Evolutionary conservation across 1,139 yeast genomes (phyloP).

Genomic region (Nadsonia starkeyi-henricii): DNA sequence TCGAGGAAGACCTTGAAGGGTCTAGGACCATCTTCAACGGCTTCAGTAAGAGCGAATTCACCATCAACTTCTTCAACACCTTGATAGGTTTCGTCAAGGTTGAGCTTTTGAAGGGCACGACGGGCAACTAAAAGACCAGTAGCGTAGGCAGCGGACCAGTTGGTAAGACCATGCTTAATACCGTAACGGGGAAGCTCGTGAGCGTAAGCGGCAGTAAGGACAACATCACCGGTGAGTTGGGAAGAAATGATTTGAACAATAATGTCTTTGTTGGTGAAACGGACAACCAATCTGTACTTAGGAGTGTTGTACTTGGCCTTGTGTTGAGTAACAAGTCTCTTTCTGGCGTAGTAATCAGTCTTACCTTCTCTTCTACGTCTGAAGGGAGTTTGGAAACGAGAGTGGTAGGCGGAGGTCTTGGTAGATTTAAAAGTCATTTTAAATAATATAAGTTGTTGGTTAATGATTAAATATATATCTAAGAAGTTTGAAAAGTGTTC

Average conservation of each 20-base stretch:
- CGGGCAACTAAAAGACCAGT: conserved; percentile 98
- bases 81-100: conserved; percentile 92
- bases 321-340: conserved; percentile 99
- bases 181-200: conserved; percentile 99
- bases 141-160: conserved; percentile 99
- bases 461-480: too few species aligned
- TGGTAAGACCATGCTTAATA: conserved; percentile 96
- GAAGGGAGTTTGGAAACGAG: conserved; percentile 99
- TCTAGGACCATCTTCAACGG: conserved; percentile 98
- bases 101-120: conserved; percentile 96
- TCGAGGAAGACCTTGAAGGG: conserved; percentile 99
- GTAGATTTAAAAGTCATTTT: too few species aligned
- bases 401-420: conserved; percentile 71
- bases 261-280: conserved; percentile 99
- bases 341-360: conserved; percentile 99
- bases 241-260: conserved; percentile 95
- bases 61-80: conserved; percentile 99
- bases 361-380: conserved; percentile 99
- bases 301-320: conserved; percentile 99
- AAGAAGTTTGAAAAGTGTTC: too few species aligned
- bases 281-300: conserved; percentile 98
- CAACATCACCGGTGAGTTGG: conserved; percentile 93
- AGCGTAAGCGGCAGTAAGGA: conserved; percentile 94
- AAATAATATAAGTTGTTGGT: too few species aligned
- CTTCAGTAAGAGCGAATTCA: conserved; percentile 96